Percentiles rank a stretch among this genome's conserved stretches.
phyloP scores from a whole-genome alignment of 2,329 filamentous ascomycete genomes.

The Calonectria hongkongensis region DNA sequence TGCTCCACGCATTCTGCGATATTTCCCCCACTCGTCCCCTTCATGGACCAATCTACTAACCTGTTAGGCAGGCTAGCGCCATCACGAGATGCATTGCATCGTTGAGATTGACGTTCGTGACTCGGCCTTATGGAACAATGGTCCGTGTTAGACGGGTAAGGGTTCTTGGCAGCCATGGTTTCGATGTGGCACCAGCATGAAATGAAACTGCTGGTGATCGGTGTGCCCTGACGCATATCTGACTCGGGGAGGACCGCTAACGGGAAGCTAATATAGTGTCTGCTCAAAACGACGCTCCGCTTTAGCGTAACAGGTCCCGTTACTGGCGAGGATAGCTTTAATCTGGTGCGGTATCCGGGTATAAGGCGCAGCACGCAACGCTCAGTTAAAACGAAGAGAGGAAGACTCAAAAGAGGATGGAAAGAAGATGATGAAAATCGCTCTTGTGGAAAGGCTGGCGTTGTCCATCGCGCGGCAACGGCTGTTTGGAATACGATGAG shows the following conservation, averaged over 20 bases:
- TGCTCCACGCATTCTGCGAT: background rate
- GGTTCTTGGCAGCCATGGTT: background rate
- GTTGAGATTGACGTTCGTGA: too few relatives aligned
- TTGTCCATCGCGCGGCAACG: too few relatives aligned
- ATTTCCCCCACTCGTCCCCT: background rate
- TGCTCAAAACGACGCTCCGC: background rate
- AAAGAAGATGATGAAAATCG: too few relatives aligned
- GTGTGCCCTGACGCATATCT: background rate
- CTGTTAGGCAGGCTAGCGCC: too few relatives aligned
- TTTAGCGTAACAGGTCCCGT: too few relatives aligned
- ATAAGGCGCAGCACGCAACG: too few relatives aligned
- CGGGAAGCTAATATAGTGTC: background rate
- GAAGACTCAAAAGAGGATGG: too few relatives aligned
- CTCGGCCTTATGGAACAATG: background rate
- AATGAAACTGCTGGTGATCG: background rate
- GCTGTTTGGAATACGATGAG: too few relatives aligned
- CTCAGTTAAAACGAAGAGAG: too few relatives aligned
- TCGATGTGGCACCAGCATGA: background rate
- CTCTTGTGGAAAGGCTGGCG: too few relatives aligned
- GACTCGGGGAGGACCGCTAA: background rate
- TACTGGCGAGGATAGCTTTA: too few relatives aligned
- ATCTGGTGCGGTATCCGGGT: too few relatives aligned
- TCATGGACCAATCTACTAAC: background rate
- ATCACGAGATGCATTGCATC: background rate
- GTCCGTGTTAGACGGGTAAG: background rate